These are phyloP conservation scores for Chaetomium strumarium DNA, from an alignment of 2,329 filamentous ascomycete species.

Conservation along the genomic window DNA sequence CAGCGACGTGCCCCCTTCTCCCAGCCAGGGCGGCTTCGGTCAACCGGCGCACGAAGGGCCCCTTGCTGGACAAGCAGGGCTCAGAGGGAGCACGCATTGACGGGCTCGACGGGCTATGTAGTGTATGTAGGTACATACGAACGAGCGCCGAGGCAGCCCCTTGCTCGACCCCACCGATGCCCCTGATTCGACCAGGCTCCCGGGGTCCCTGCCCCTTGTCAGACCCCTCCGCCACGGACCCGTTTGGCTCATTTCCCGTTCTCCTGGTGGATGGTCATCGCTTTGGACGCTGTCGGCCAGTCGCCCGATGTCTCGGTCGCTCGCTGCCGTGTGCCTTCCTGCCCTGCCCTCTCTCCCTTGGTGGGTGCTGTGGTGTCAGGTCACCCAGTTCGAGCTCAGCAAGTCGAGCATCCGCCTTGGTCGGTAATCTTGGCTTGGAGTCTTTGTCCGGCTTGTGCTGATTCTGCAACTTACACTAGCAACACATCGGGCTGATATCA, in stretches of 20 bases:
- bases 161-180: constrained; percentile 14
- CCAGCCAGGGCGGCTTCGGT: not conserved
- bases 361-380: constrained; percentile 5
- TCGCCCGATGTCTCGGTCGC: constrained; percentile 14
- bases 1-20: constrained; percentile 15
- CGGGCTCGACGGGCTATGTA: no score
- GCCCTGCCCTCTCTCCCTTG: constrained; percentile 12
- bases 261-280: constrained; percentile 10
- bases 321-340: not conserved
- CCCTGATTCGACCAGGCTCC: constrained; percentile 24
- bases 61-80: constrained; percentile 5
- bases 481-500: not conserved
- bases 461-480: constrained; percentile 9
- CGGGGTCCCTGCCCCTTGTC: constrained; percentile 16
- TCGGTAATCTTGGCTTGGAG: no score
- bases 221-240: constrained; percentile 9
- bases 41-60: no score
- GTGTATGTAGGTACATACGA: no score
- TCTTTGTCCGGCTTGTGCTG: constrained; percentile 9
- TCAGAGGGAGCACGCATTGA: constrained; percentile 16
- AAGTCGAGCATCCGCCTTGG: not conserved
- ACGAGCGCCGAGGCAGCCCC: constrained; percentile 12
- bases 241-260: constrained; percentile 20
- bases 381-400: constrained; percentile 1
- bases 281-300: constrained; percentile 4